phyloP scores from a whole-genome alignment of 192 early-diverging fungal genomes.

The Entomortierella parvispora region DNA sequence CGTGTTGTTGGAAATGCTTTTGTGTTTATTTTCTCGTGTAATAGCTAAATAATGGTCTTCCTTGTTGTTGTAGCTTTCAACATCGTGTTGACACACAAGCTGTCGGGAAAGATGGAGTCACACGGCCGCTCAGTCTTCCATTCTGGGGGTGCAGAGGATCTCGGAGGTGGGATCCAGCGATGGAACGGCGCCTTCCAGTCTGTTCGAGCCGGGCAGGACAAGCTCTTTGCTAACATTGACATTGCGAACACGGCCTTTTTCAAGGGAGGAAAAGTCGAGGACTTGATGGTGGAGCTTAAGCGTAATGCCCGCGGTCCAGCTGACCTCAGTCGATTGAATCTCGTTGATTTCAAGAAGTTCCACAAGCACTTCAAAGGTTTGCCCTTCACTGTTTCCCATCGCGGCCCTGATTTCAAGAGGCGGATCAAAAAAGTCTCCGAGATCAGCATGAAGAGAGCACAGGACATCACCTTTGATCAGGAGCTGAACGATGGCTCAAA shows the following conservation, averaged over 20 bases:
- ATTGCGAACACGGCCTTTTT: slow-evolving; percentile 64
- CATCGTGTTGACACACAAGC: slow-evolving; percentile 46
- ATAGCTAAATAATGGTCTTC: background rate
- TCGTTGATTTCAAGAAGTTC: background rate
- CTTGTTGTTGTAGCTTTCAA: slow-evolving; percentile 32
- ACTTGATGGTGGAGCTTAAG: slow-evolving; percentile 58
- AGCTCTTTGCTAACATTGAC: slow-evolving; percentile 67
- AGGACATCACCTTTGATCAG: slow-evolving; percentile 74
- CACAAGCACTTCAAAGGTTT: slow-evolving; percentile 53
- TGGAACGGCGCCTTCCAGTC: slow-evolving; percentile 90
- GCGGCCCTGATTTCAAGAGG: slow-evolving; percentile 58
- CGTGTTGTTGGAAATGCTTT: no score
- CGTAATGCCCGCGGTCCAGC: background rate
- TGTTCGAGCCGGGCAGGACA: slow-evolving; percentile 71
- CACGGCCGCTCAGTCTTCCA: slow-evolving; percentile 34
- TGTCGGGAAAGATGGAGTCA: slow-evolving; percentile 38
- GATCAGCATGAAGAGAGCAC: slow-evolving; percentile 67
- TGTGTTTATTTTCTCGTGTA: no score
- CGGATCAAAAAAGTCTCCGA: slow-evolving; percentile 67
- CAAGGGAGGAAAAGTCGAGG: slow-evolving; percentile 64
- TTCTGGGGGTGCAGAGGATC: slow-evolving; percentile 17
- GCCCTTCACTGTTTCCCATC: slow-evolving; percentile 58
- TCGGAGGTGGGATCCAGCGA: slow-evolving; percentile 81
- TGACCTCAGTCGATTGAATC: slow-evolving; percentile 44
- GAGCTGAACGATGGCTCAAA: slow-evolving; percentile 59